Evolutionary conservation across 208 protist genomes (phyloP).

Genomic region (Balamuthia mandrillaris): DNA sequence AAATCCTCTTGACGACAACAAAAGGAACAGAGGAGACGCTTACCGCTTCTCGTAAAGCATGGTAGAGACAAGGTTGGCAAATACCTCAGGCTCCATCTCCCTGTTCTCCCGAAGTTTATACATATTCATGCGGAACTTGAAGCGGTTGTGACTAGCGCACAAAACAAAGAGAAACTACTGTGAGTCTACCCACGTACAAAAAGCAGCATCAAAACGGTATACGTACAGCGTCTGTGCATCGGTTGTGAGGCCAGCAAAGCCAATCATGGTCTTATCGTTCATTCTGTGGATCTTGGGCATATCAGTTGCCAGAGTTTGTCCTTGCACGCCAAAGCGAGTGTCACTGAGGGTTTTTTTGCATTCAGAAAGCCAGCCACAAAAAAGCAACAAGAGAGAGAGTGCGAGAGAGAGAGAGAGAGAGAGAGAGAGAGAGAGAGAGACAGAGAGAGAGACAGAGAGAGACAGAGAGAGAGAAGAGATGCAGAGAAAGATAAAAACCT

Average conservation of each 20-base stretch:
- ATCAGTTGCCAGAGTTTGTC: constrained; percentile 91
- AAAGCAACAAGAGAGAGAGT: background rate
- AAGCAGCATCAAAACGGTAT: background rate
- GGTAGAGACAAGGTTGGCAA: constrained; percentile 67
- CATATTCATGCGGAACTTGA: constrained; percentile 74
- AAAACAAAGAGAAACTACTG: background rate
- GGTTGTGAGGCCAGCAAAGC: constrained; percentile 91
- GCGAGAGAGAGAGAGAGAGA: background rate
- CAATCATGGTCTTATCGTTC: constrained; percentile 89
- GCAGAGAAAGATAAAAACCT: no score
- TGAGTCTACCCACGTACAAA: background rate
- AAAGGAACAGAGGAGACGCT: background rate
- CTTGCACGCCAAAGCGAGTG: constrained; percentile 89
- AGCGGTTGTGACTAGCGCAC: constrained; percentile 51
- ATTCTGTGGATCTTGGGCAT: constrained; percentile 92
- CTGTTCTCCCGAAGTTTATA: constrained; percentile 78
- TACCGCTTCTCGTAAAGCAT: constrained; percentile 78
- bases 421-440: no score
- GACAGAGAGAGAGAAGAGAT: background rate
- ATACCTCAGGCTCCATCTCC: constrained; percentile 68
- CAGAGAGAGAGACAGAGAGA: background rate
- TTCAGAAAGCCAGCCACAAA: no score
- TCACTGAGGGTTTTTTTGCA: constrained; percentile 64
- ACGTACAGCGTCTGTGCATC: constrained; percentile 92
- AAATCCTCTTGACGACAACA: background rate